Evolutionary conservation across 495 filamentous ascomycete species (phyloP).

Genomic region (Chaetomium fimeti): DNA sequence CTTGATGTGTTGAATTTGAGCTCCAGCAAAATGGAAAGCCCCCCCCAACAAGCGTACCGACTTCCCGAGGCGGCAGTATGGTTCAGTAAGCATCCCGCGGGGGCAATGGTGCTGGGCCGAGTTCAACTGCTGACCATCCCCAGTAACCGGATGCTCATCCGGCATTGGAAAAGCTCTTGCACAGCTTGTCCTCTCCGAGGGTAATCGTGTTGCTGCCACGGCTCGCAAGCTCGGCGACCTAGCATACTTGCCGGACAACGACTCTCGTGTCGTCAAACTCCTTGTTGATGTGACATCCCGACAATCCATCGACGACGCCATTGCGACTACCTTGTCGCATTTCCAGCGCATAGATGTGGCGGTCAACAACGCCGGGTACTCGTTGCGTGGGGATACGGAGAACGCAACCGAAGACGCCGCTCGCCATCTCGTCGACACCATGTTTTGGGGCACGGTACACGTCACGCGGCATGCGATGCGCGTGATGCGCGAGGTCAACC

Average conservation of each 20-base stretch:
- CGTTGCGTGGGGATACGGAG: constrained; percentile 49
- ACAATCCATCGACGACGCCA: constrained; percentile 42
- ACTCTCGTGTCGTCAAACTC: constrained; percentile 44
- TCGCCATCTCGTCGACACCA: constrained; percentile 49
- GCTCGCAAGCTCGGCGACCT: constrained; percentile 42
- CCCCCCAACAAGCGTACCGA: neutral
- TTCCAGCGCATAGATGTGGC: constrained; percentile 55
- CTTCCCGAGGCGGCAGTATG: neutral
- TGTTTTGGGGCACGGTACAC: constrained; percentile 53
- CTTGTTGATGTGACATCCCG: constrained; percentile 46
- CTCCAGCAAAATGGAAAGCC: neutral
- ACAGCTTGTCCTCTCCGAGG: constrained; percentile 37
- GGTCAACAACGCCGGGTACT: constrained; percentile 59
- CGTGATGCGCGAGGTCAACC: constrained; percentile 48
- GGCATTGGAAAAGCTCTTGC: constrained; percentile 51
- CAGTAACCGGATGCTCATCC: constrained; percentile 53
- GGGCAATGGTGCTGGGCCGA: neutral
- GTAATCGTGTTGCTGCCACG: constrained; percentile 51
- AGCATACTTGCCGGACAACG: constrained; percentile 37
- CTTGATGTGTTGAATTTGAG: neutral
- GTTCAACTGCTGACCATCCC: neutral
- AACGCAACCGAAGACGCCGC: constrained; percentile 40
- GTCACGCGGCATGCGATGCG: constrained; percentile 47
- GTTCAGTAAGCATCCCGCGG: neutral
- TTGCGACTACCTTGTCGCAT: constrained; percentile 37